Base-by-base conservation (phyloP, 2,329 filamentous ascomycete genomes). In the Ophiostoma himal-ulmi region DNA sequence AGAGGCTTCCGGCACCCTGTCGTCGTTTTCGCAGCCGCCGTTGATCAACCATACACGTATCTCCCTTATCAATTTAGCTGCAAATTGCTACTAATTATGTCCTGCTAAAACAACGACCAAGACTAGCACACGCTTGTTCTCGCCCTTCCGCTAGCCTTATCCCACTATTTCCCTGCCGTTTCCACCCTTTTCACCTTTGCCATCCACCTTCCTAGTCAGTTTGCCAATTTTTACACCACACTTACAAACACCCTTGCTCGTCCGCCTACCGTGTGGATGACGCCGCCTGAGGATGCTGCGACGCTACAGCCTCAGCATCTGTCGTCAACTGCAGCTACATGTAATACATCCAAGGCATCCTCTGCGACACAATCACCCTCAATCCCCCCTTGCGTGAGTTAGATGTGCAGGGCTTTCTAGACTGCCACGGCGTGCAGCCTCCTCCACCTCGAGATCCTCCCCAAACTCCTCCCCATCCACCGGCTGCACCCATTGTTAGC, bases 181-280 rank as follows among this genome's bases (percentile, higher is more conserved):
- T 11, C 57, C 54, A 20, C 30, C 34, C 4, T 57, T 57, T 26
- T 22, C 57, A 62, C 57, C 57, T 36, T 62, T 62, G 8, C 52
- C 52, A 57, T 57, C 52, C 52, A 57, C 52, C 60, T 10, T n/a
- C 30, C 60, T 64, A 37, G 60, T 64, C 60, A 37, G 34, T 57
- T 64, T 65, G 26, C 26, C 57, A 36, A 39, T 65, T 65, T 65
- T 65, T 65, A 39, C 62, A 65, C 62, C 62, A 39, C 62, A 65
- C 62, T 65, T 65, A 65, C 62, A 65, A 64, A 36, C 34, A 65
- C 36, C 62, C 62, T 65, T 65, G 62, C 62, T 65, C 20, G 62
- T 39, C 20, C 34, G 36, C 54, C 54, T 60, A 3, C 54, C 54
- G 22, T 60, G 54, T 62, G 57, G 57, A 62, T 62, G 57, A 36